Evolutionary conservation across 2,329 filamentous ascomycete genomes (phyloP).

Genomic region (Botryotinia globosa): DNA sequence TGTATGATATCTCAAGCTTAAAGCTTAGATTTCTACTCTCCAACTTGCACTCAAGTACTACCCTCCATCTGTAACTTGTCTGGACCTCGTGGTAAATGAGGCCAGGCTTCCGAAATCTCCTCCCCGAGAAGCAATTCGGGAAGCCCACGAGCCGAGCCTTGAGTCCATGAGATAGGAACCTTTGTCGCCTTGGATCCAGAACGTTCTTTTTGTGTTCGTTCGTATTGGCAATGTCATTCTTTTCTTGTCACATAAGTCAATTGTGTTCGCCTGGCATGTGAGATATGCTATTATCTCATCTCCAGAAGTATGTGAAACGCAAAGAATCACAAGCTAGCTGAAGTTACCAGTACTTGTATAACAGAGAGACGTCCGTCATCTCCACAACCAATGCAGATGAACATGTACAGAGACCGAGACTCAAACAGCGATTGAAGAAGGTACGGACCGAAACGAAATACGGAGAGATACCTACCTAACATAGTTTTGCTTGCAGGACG

Average conservation of each 20-base stretch:
- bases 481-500: constrained; percentile 2
- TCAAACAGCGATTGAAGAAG: constrained; percentile 6
- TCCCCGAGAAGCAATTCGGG: background rate
- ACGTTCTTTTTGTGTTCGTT: constrained; percentile 8
- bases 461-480: constrained; percentile 10
- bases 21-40: background rate
- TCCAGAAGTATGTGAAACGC: background rate
- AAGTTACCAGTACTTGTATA: background rate
- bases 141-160: constrained; percentile 1
- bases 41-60: background rate
- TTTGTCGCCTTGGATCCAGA: constrained; percentile 8
- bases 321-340: background rate
- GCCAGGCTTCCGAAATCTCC: background rate
- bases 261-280: constrained; percentile 4
- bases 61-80: constrained; percentile 1
- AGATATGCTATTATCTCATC: background rate
- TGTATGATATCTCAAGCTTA: background rate
- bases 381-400: constrained; percentile 13
- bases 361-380: constrained; percentile 8
- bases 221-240: background rate
- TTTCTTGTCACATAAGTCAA: background rate
- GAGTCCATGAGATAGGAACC: background rate
- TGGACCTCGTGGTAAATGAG: constrained; percentile 2
- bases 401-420: constrained; percentile 6
- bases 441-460: constrained; percentile 10